Evolutionary conservation across 352 stramenopile genomes (phyloP).

Genomic region (Pythium brassicae): DNA sequence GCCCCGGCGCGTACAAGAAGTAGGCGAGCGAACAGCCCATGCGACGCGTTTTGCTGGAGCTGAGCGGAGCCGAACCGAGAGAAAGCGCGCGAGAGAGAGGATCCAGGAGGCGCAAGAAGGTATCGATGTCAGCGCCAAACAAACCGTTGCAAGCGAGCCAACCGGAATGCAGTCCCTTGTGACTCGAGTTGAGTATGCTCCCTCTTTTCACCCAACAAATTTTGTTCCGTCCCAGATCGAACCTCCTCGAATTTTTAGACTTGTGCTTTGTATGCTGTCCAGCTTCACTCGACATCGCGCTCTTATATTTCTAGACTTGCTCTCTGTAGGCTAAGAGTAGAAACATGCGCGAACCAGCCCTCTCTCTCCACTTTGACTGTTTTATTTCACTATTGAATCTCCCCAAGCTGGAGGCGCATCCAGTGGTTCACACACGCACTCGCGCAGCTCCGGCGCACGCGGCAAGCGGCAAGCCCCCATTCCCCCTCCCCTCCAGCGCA

Average conservation of each 20-base stretch:
- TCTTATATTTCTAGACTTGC: slow-evolving; percentile 2
- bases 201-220: background rate
- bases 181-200: background rate
- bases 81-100: background rate
- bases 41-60: no score
- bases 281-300: no score
- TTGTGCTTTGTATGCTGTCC: background rate
- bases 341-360: background rate
- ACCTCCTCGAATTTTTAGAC: background rate
- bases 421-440: background rate
- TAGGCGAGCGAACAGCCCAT: no score
- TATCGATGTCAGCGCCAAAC: no score
- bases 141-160: no score
- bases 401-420: background rate
- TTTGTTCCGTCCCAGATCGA: background rate
- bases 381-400: no score
- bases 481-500: background rate
- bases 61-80: background rate
- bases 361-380: background rate
- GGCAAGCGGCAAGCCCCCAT: background rate
- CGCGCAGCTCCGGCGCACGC: background rate
- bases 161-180: no score
- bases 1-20: no score
- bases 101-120: no score
- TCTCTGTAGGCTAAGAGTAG: background rate